These are phyloP conservation scores for Cairneyella variabilis DNA, from an alignment of 495 filamentous ascomycete species.

Conservation along the genomic window DNA sequence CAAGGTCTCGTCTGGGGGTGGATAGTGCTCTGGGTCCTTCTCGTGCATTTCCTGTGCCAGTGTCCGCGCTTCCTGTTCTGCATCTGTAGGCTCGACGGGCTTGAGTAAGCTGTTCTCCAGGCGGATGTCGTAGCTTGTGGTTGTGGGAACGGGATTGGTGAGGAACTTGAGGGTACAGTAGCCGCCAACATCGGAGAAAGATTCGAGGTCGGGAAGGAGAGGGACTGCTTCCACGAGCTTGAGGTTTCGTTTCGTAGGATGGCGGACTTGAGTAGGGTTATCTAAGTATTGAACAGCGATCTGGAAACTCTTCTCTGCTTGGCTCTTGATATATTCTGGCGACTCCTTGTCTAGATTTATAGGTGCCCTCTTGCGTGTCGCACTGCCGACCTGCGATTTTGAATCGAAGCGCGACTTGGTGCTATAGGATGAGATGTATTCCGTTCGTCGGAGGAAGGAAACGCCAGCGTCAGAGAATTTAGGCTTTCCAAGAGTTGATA, in stretches of 20 bases:
- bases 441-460: conserved; percentile 92
- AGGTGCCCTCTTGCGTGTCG: not conserved
- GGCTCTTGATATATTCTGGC: conserved; percentile 74
- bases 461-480: conserved; percentile 60
- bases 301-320: conserved; percentile 82
- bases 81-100: conserved; percentile 51
- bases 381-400: not conserved
- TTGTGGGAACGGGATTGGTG: conserved; percentile 66
- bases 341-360: conserved; percentile 54
- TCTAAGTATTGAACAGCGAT: conserved; percentile 61
- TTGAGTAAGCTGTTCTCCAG: conserved; percentile 77
- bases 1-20: conserved; percentile 58
- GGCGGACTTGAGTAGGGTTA: conserved; percentile 70
- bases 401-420: conserved; percentile 25
- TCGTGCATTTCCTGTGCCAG: conserved; percentile 56
- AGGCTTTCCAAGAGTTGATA: conserved; percentile 78
- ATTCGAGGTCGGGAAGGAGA: conserved; percentile 81
- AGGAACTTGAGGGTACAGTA: conserved; percentile 88
- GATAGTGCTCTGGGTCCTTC: conserved; percentile 55
- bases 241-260: conserved; percentile 77
- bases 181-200: conserved; percentile 79
- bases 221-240: conserved; percentile 77
- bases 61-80: conserved; percentile 45
- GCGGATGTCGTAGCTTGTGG: conserved; percentile 66
- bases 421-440: conserved; percentile 71